phyloP scores from a whole-genome alignment of 495 filamentous ascomycete genomes.

The Viridothelium virens region DNA sequence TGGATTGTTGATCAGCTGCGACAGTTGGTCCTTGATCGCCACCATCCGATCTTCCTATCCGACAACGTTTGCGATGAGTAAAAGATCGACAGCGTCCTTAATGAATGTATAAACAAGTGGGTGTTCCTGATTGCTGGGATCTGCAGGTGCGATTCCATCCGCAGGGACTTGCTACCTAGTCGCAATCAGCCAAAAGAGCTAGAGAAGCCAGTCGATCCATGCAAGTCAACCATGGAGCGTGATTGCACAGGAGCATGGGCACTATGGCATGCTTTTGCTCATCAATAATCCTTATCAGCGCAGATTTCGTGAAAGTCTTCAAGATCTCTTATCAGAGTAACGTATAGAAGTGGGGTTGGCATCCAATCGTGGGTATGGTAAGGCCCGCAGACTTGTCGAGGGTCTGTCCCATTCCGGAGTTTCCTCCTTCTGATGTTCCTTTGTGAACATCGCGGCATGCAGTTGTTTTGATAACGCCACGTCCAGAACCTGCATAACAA shows the following conservation, averaged over 20 bases:
- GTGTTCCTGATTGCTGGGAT: background rate
- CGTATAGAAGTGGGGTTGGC: background rate
- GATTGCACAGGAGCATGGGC: constrained; percentile 1
- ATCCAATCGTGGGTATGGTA: background rate
- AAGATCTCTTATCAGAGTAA: background rate
- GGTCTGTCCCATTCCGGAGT: background rate
- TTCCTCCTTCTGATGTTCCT: constrained; percentile 7
- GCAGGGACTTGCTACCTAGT: background rate
- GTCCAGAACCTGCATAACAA: background rate
- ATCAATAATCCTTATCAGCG: background rate
- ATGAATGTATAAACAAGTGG: background rate
- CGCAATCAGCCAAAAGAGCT: background rate
- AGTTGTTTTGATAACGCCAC: constrained; percentile 3
- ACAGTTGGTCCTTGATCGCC: background rate
- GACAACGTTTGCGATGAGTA: background rate
- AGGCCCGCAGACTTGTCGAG: background rate
- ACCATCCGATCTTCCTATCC: background rate
- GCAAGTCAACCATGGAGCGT: background rate
- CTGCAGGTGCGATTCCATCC: background rate
- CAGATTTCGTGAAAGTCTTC: background rate
- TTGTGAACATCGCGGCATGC: background rate
- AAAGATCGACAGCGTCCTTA: background rate
- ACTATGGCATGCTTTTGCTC: background rate
- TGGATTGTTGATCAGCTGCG: background rate
- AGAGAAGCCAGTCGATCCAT: constrained; percentile 6